Evolutionary conservation across 2,329 filamentous ascomycete species (phyloP), one percentile per base, ranked within the genome.

Genomic region (Lachnellula cervina): DNA sequence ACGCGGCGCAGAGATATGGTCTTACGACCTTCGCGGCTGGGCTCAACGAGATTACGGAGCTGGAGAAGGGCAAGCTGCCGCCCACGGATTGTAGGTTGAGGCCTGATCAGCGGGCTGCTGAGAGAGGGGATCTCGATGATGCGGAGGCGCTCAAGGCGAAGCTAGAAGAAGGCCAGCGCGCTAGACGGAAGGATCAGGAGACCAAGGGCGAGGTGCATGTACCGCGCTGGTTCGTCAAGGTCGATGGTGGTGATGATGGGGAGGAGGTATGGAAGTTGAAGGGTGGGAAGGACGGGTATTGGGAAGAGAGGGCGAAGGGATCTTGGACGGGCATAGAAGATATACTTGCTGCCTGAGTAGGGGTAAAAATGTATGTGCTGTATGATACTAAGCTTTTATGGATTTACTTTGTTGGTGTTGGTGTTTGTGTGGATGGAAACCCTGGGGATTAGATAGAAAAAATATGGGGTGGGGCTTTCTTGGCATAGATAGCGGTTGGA

Each of bases 241-340:
- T 88, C 8, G 75, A 75, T 13, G 74, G 73, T 48, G 77, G 77
- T 45, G 77, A 79, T n/a, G 77, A 80, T 23, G 75, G 80, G 4
- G 86, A 88, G 68, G 84, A 88, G 68, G 77, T 87, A 11, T 89
- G 89, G 89, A 81, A 84, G 66, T 72, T 96, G 60, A 94, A 86
- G 75, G 77, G 77, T 2, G 90, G 91, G 19, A 91, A 87, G 72
- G 90, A 95, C 17, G 86, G 90, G 8, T 99, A 99, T 73, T 99
- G 94, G 94, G 92, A 96, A 69, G 87, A 90, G 73, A 81, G 93
- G 58, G 80, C 77, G 2, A 81, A 76, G 61, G 86, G 86, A 1
- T 76, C 76, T 54, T 96, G 89, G 90, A 71, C 68, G 4, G 79
- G 78, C 5, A 70, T 82, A 35, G 73, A 77, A 60, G 72, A 80